Conservation (phyloP, 2,329 filamentous ascomycete genomes). For the Neobulgaria alba region DNA sequence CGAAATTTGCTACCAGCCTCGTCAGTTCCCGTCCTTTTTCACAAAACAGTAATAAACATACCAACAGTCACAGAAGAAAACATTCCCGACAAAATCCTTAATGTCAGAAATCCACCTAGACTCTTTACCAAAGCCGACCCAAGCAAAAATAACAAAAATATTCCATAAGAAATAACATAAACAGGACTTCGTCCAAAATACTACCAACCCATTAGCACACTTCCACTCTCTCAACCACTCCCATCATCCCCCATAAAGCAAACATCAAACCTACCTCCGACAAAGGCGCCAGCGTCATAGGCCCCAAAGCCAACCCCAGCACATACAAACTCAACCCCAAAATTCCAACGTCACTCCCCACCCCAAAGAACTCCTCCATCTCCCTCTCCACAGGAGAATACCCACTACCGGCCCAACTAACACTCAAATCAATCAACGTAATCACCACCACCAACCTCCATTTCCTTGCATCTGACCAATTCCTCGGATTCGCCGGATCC, state of each 20-base stretch:
- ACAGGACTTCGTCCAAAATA: slow-evolving; percentile 36
- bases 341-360: slow-evolving; percentile 34
- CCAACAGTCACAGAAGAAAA: slow-evolving; percentile 33
- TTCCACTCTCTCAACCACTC: too few species aligned
- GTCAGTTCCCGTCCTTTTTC: not conserved
- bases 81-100: slow-evolving; percentile 37
- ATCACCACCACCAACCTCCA: slow-evolving; percentile 29
- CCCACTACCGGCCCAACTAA: slow-evolving; percentile 38
- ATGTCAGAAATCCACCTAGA: slow-evolving; percentile 33
- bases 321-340: slow-evolving; percentile 39
- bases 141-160: slow-evolving; percentile 35
- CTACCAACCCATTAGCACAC: too few species aligned
- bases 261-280: slow-evolving; percentile 20
- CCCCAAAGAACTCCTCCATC: slow-evolving; percentile 34
- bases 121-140: slow-evolving; percentile 35
- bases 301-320: slow-evolving; percentile 35
- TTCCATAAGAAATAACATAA: slow-evolving; percentile 42
- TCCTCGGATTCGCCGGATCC: slow-evolving; percentile 24
- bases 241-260: too few species aligned
- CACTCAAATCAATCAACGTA: slow-evolving; percentile 27
- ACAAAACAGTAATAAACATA: not conserved
- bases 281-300: slow-evolving; percentile 29
- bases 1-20: slow-evolving; percentile 29
- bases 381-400: slow-evolving; percentile 37
- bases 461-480: slow-evolving; percentile 30